Percentiles rank a stretch among this genome's conserved stretches.
Conservation (phyloP, 2,329 filamentous ascomycete species). For the Falciphora oryzae region DNA sequence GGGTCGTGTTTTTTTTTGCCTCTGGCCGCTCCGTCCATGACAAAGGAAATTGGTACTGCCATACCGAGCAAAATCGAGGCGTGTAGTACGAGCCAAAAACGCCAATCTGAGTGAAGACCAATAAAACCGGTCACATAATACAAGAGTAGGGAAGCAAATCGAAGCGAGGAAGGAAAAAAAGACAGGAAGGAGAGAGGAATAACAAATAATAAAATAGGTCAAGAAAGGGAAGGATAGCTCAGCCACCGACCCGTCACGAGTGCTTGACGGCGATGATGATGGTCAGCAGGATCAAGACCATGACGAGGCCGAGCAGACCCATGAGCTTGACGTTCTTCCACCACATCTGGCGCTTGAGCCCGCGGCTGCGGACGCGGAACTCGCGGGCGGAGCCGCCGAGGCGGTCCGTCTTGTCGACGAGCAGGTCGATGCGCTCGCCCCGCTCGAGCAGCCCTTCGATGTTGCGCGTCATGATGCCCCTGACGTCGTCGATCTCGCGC, state of each 20-base stretch:
- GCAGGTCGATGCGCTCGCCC: conserved; percentile 81
- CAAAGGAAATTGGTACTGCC: not conserved
- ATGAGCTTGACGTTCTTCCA: conserved; percentile 99
- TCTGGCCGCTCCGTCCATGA: not conserved
- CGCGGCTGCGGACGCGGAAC: conserved; percentile 81
- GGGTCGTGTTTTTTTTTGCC: not conserved
- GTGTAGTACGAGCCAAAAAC: not conserved
- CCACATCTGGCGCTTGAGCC: conserved; percentile 93
- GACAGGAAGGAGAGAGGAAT: no score
- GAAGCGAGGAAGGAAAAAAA: not conserved
- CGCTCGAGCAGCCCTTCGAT: conserved; percentile 85
- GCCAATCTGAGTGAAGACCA: not conserved
- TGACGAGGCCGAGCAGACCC: conserved; percentile 66
- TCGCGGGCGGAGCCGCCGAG: conserved; percentile 83
- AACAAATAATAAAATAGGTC: no score
- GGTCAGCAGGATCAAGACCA: conserved; percentile 52
- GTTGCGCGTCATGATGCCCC: conserved; percentile 92
- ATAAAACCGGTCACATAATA: not conserved
- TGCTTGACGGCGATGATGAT: conserved; percentile 50
- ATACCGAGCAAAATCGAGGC: not conserved
- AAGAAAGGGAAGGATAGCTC: conserved; percentile 7
- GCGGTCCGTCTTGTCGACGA: conserved; percentile 95
- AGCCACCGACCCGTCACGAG: conserved; percentile 20
- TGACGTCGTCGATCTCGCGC: conserved; percentile 85
- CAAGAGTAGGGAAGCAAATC: conserved; percentile 1